Evolutionary conservation across 495 filamentous ascomycete species (phyloP).

Genomic region (Baudoinia panamericana): DNA sequence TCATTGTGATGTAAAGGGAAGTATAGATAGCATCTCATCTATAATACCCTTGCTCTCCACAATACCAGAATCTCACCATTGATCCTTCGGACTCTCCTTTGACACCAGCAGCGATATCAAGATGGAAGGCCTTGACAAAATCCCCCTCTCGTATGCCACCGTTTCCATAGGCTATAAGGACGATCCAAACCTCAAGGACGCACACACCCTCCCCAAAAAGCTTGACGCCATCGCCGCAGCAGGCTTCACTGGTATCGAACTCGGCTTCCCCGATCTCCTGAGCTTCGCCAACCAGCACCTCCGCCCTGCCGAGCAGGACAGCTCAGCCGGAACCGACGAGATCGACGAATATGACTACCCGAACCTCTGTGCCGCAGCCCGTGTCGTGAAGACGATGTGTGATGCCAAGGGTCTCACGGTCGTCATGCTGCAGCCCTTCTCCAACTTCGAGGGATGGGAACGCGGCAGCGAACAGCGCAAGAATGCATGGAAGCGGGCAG

Average conservation of each 20-base stretch:
- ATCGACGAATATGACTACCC: conserved; percentile 44
- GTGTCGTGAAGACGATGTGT: conserved; percentile 41
- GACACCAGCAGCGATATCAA: neutral
- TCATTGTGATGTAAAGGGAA: neutral
- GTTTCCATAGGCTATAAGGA: conserved; percentile 46
- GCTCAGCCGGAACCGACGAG: conserved; percentile 19
- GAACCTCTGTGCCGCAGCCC: conserved; percentile 38
- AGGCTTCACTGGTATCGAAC: conserved; percentile 58
- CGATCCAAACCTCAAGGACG: conserved; percentile 41
- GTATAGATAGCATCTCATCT: neutral
- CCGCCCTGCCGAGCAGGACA: conserved; percentile 18
- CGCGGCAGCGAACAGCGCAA: conserved; percentile 42
- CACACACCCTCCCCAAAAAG: conserved; percentile 48
- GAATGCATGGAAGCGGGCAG: conserved; percentile 52
- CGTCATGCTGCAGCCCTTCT: conserved; percentile 66
- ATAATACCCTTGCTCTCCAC: neutral
- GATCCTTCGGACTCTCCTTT: conserved; percentile 6
- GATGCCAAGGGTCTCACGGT: conserved; percentile 42
- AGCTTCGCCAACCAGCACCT: conserved; percentile 42
- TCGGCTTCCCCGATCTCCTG: conserved; percentile 65
- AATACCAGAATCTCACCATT: conserved; percentile 1
- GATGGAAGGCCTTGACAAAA: conserved; percentile 29
- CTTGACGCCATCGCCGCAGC: conserved; percentile 53
- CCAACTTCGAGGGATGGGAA: conserved; percentile 70
- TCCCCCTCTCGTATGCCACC: conserved; percentile 52